phyloP scores from a whole-genome alignment of 768 basidiomycete genomes.

The Porphyrellus cyaneotinctus region DNA sequence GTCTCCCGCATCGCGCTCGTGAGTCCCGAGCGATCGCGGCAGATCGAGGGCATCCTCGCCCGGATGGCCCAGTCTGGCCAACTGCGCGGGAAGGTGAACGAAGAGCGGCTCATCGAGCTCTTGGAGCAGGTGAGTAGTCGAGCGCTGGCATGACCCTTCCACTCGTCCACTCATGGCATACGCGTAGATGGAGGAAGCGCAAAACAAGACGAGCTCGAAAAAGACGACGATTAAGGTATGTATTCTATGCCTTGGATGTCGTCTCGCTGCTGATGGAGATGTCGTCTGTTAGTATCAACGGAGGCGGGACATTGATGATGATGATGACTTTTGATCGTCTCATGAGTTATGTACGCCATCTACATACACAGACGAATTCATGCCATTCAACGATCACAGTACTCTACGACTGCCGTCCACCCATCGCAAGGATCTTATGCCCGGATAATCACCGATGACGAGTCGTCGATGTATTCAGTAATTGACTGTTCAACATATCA shows the following conservation, averaged over 20 bases:
- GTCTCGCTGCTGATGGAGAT: conserved; percentile 1
- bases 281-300: conserved; percentile 49
- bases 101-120: conserved; percentile 78
- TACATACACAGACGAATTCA: too few species aligned
- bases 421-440: too few species aligned
- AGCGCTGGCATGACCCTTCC: background rate
- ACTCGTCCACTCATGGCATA: conserved; percentile 3
- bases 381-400: too few species aligned
- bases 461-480: background rate
- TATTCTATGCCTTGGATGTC: background rate
- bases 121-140: conserved; percentile 66
- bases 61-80: conserved; percentile 85
- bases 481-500: conserved; percentile 11
- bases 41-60: conserved; percentile 74
- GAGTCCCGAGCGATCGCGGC: conserved; percentile 72
- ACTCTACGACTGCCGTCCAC: too few species aligned
- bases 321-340: conserved; percentile 48
- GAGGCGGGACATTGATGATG: conserved; percentile 63
- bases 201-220: conserved; percentile 45
- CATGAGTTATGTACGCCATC: background rate
- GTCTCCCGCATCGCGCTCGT: conserved; percentile 87
- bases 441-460: too few species aligned
- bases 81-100: conserved; percentile 69
- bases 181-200: conserved; percentile 51
- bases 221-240: conserved; percentile 60